Base-by-base conservation (phyloP, 345 rosid species). In the Camelina sativa region DNA sequence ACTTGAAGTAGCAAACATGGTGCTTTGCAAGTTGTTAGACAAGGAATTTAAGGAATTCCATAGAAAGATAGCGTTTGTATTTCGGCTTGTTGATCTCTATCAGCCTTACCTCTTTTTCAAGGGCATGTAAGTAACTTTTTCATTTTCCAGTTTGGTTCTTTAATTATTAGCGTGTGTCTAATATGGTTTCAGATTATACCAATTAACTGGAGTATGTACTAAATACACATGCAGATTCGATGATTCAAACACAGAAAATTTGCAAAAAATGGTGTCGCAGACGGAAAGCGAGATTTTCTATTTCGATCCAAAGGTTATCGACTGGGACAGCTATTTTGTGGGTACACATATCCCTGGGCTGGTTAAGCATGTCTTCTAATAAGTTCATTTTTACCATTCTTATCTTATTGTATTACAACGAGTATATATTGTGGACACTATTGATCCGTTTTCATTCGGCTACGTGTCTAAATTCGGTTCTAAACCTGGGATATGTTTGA, bases 281-380 rank as follows among this genome's bases (percentile, higher is more conserved):
- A 52, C 22, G 4, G 79, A 82, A 17, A 8, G 7, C 0, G 76
- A 79, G 9, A 37, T 62, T 62, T 84, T 89, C 59, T 65, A 71
- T 71, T 83, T 87, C 4, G 88, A 87, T 71, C 87, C 89, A 2
- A 84, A 66, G 15, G 2, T 30, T 53, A 82, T 89, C 64, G 30
- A 79, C 10, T 88, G 91, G 89, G 86, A 86, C 5, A 84, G 86
- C 57, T 87, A 89, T 76, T 47, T 87, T 64, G 25, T 56, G 43
- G 74, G 77, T 0, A 70, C 20, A 43, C 94, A 89, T 40, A 15
- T 91, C 55, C 85, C 92, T 20, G 86, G 92, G 0, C 41, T 86
- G 15, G 67, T 76, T 63, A 76, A 71, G 50, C 63, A 76, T 13
- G 76, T 76, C 7, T 62, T 76, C 61, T n/a, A 62, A 54, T 70